Percentiles rank a stretch among this genome's conserved stretches.
Evolutionary conservation across 2,329 filamentous ascomycete genomes (phyloP).

Genomic region (Mollisia scopiformis): DNA sequence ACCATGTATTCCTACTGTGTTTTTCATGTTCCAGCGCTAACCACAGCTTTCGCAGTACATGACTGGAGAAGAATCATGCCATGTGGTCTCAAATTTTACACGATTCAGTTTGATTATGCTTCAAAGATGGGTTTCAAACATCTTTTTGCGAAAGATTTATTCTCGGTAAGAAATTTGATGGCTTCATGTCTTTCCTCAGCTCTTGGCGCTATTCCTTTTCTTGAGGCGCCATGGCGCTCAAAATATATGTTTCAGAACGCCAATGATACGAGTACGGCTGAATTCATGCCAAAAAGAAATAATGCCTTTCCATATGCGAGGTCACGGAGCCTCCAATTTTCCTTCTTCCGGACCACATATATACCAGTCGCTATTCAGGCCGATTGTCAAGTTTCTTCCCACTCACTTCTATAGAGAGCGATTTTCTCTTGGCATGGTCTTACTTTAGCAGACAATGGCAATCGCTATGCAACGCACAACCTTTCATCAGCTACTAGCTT

Average conservation of each 20-base stretch:
- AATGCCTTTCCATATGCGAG: background rate
- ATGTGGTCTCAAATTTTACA: background rate
- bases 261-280: background rate
- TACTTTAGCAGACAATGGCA: background rate
- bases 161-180: too few species aligned
- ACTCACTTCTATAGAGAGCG: background rate
- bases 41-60: too few species aligned
- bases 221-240: background rate
- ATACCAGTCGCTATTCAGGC: background rate
- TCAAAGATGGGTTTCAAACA: too few species aligned
- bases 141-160: too few species aligned
- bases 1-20: too few species aligned
- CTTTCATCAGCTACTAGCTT: slow-evolving; percentile 4
- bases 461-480: background rate
- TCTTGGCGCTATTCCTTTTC: slow-evolving; percentile 3
- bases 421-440: background rate
- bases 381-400: background rate
- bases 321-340: background rate
- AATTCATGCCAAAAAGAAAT: background rate
- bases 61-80: background rate
- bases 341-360: background rate
- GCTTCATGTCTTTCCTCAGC: background rate
- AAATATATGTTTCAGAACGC: background rate
- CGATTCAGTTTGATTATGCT: too few species aligned
- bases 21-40: too few species aligned